Conservation (phyloP, 345 rosid species). For the Kernera saxatilis region DNA sequence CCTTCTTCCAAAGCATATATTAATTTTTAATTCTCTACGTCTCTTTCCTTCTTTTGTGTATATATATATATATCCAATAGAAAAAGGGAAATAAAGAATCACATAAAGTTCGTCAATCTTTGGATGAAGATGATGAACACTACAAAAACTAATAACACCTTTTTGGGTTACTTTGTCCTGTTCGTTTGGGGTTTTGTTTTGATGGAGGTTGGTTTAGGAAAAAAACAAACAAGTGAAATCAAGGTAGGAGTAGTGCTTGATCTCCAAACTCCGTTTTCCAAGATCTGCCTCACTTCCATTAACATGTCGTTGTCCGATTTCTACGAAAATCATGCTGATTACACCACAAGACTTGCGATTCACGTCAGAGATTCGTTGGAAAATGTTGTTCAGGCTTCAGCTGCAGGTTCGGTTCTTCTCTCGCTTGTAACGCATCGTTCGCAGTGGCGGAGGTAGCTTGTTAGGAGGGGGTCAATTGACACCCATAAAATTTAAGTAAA, state of each 20-base stretch:
- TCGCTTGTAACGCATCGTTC: too few species aligned
- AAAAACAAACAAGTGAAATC: not conserved
- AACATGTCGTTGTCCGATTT: constrained; percentile 29
- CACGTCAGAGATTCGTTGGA: constrained; percentile 20
- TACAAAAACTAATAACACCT: not conserved
- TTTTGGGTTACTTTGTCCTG: not conserved
- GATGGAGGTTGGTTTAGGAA: constrained; percentile 5
- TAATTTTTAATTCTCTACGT: not conserved
- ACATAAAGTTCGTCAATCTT: not conserved
- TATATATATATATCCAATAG: not conserved
- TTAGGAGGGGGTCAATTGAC: not conserved
- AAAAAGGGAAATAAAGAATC: not conserved
- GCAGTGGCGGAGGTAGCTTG: too few species aligned
- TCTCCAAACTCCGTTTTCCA: constrained; percentile 7
- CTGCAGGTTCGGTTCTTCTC: constrained; percentile 28
- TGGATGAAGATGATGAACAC: not conserved
- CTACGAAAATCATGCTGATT: constrained; percentile 13
- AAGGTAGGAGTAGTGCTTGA: constrained; percentile 39
- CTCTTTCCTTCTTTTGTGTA: not conserved
- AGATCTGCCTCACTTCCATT: constrained; percentile 17
- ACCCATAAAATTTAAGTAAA: too few species aligned
- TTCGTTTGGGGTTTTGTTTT: not conserved
- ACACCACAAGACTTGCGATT: constrained; percentile 20
- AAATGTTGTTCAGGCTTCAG: constrained; percentile 31
- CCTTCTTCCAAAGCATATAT: not conserved